Evolutionary conservation across 176 grass and related monocot genomes (phyloP).

Genomic region (Zoysia pacifica): DNA sequence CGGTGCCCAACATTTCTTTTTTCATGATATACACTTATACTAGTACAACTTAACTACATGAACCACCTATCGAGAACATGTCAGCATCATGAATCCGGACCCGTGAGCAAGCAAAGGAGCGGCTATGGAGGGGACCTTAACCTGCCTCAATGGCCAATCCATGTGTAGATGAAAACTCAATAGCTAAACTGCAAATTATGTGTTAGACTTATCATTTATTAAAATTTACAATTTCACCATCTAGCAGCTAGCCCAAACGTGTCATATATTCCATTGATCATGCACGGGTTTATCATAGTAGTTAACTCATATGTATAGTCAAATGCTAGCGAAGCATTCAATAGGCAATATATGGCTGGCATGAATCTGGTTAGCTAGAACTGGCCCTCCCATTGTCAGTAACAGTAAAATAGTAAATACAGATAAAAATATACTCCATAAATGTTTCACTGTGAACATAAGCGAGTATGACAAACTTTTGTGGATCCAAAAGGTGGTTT

Average conservation of each 20-base stretch:
- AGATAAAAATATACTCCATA: background rate
- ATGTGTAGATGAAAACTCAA: background rate
- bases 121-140: background rate
- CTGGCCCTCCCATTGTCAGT: background rate
- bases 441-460: background rate
- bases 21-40: too few species aligned
- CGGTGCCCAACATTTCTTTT: too few species aligned
- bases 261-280: conserved; percentile 3
- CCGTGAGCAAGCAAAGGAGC: background rate
- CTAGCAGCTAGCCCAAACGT: background rate
- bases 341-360: background rate
- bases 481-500: background rate
- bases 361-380: conserved; percentile 24
- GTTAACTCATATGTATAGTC: background rate
- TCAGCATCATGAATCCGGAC: background rate
- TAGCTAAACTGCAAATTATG: background rate
- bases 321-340: background rate
- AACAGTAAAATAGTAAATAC: background rate
- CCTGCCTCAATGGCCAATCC: background rate
- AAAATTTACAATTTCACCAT: background rate
- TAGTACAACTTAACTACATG: background rate
- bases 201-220: background rate
- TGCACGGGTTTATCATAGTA: background rate
- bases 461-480: conserved; percentile 11
- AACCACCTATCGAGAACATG: background rate